phyloP scores from a whole-genome alignment of 208 protist genomes.

The Trypanosoma scelopori region DNA sequence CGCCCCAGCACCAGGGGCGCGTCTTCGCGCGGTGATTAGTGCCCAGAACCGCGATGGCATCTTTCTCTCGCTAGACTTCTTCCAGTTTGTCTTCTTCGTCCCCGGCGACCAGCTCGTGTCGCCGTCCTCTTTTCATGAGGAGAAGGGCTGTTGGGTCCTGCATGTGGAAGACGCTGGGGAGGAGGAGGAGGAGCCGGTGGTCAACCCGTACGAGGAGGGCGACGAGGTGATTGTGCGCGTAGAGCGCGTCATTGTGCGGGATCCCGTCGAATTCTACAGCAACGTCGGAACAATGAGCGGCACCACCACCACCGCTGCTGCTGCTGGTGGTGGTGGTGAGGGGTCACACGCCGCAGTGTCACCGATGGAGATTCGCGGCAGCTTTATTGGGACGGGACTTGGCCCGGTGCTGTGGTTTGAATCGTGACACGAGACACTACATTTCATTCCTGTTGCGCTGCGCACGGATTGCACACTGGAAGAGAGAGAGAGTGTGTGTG shows the following conservation, averaged over 20 bases:
- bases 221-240: slow-evolving; percentile 76
- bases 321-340: not conserved
- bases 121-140: slow-evolving; percentile 46
- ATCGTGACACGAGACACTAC: not conserved
- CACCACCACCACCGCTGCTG: not conserved
- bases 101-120: slow-evolving; percentile 52
- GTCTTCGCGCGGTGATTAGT: slow-evolving; percentile 57
- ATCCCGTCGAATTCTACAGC: slow-evolving; percentile 21
- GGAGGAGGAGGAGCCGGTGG: slow-evolving; percentile 14
- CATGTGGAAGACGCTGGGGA: slow-evolving; percentile 53
- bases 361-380: slow-evolving; percentile 69
- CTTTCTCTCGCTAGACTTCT: slow-evolving; percentile 62
- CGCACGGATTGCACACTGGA: not conserved
- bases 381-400: slow-evolving; percentile 69
- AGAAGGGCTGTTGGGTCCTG: slow-evolving; percentile 51
- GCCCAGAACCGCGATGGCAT: slow-evolving; percentile 44
- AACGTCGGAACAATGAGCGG: slow-evolving; percentile 5
- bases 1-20: slow-evolving; percentile 43
- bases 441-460: too few relatives aligned
- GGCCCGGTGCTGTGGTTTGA: slow-evolving; percentile 80
- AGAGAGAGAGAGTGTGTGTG: not conserved
- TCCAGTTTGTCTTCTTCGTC: slow-evolving; percentile 64
- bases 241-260: slow-evolving; percentile 41
- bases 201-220: slow-evolving; percentile 64
- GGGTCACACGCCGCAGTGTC: slow-evolving; percentile 1